A percentile compares a stretch with the other conserved stretches of the same genome.
Evolutionary conservation across 169 alveolate genomes (phyloP).

Genomic region (Neospora caninum): DNA sequence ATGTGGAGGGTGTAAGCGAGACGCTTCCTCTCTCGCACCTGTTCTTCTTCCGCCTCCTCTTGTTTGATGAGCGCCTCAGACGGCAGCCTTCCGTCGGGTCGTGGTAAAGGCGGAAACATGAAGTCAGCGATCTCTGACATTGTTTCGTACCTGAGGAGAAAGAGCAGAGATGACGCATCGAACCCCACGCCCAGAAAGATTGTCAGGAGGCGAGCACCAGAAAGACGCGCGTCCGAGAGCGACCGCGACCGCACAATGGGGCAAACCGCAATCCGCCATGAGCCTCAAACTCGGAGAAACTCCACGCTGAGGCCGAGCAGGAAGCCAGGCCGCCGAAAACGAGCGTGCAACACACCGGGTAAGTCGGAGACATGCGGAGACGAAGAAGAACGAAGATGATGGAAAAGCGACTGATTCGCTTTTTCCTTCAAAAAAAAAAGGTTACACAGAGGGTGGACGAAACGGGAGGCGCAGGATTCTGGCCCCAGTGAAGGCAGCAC

Average conservation of each 20-base stretch:
- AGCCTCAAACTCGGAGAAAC: background rate
- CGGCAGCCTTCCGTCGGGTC: constrained; percentile 34
- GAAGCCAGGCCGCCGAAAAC: background rate
- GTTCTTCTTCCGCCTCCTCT: constrained; percentile 61
- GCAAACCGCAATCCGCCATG: background rate
- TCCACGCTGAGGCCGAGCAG: background rate
- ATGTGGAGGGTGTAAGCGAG: constrained; percentile 45
- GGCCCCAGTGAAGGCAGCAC: too few species aligned
- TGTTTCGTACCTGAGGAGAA: constrained; percentile 60
- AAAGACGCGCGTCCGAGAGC: too few species aligned
- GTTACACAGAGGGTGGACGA: too few species aligned
- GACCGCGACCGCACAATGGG: background rate
- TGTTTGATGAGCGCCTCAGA: constrained; percentile 43
- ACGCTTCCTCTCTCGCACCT: constrained; percentile 58
- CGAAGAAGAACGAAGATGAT: background rate
- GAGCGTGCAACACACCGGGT: background rate
- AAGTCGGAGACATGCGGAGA: background rate
- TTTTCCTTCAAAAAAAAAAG: too few species aligned
- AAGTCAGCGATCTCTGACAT: constrained; percentile 65
- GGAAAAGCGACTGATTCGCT: too few species aligned
- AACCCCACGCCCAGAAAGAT: background rate
- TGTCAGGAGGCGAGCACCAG: too few species aligned
- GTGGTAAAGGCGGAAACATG: constrained; percentile 67
- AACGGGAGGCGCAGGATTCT: too few species aligned
- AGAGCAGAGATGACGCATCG: background rate